Percentiles rank a stretch among this genome's conserved stretches.
Evolutionary conservation across 495 filamentous ascomycete species (phyloP).

Genomic region (Penicillium bialowiezense): DNA sequence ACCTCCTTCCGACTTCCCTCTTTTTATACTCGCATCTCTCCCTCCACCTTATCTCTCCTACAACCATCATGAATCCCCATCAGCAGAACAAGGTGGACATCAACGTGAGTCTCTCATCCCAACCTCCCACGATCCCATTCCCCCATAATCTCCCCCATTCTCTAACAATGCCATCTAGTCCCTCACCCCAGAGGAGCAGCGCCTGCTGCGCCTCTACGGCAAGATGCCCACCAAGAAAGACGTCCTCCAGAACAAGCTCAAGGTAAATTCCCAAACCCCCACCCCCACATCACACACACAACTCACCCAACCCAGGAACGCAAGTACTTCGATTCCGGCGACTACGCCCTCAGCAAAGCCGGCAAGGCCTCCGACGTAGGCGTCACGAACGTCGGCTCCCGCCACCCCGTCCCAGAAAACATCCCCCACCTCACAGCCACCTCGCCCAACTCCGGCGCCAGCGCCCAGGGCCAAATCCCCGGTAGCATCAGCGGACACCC

Average conservation of each 20-base stretch:
- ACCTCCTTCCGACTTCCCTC: no score
- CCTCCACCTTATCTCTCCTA: conserved; percentile 6
- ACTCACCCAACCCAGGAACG: conserved; percentile 62
- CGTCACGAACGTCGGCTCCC: conserved; percentile 86
- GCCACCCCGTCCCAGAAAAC: conserved; percentile 91
- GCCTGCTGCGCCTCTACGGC: conserved; percentile 92
- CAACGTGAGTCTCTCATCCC: conserved; percentile 59
- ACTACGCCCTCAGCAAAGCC: conserved; percentile 97
- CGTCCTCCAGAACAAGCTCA: conserved; percentile 94
- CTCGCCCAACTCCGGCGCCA: conserved; percentile 54
- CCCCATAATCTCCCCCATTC: no score
- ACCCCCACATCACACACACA: not conserved
- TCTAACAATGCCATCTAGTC: conserved; percentile 51
- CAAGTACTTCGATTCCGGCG: conserved; percentile 98
- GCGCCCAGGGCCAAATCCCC: conserved; percentile 41
- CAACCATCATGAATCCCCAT: conserved; percentile 79
- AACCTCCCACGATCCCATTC: no score
- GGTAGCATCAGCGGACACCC: conserved; percentile 46
- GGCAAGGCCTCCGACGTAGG: conserved; percentile 94
- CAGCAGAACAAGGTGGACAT: conserved; percentile 97
- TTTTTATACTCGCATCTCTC: no score
- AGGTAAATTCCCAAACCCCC: conserved; percentile 45
- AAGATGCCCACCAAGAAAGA: conserved; percentile 95
- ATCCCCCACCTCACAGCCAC: conserved; percentile 88
- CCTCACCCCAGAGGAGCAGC: conserved; percentile 88